Conservation (phyloP, 176 grass and related monocot species). For the maize (Zea mays) region Zm-B73-REFERENCE-NAM-5.0 NC_050099.1:183245501-183246000, state of each 20-base stretch:
- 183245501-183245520: conserved; percentile 97
- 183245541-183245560: conserved; percentile 39
- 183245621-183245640: conserved; percentile 44
- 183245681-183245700: conserved; percentile 83
- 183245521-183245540: conserved; percentile 49
- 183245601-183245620: neutral
- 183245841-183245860: conserved; percentile 56
- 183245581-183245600: neutral
- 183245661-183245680: conserved; percentile 87
- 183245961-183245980: conserved; percentile 55
- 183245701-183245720: conserved; percentile 76
- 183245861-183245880: conserved; percentile 39
- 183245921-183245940: conserved; percentile 41
- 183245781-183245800: conserved; percentile 5
- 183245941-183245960: conserved; percentile 44
- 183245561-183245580: conserved; percentile 32
- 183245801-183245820: conserved; percentile 53
- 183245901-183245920: conserved; percentile 36
- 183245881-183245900: conserved; percentile 45
- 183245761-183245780: conserved; percentile 13
- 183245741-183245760: conserved; percentile 23
- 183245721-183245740: conserved; percentile 55
- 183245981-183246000: conserved; percentile 42
- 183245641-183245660: conserved; percentile 92
- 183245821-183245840: conserved; percentile 67